These are phyloP conservation scores for Penicillium sp. DNA, from an alignment of 2,329 filamentous ascomycete species.

Conservation along the genomic window DNA sequence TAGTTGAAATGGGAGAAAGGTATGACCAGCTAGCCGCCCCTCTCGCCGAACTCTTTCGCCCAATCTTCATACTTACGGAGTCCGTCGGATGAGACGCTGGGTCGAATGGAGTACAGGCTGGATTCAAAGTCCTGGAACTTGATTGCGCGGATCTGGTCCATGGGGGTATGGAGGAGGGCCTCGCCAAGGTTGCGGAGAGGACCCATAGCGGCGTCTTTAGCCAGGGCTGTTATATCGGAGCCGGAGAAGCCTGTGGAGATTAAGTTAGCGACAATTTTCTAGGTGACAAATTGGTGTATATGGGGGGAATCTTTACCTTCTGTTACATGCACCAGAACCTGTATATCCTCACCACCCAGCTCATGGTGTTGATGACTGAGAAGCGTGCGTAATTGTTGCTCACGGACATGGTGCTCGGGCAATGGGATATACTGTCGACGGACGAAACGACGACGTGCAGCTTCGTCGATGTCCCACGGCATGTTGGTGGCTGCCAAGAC, in stretches of 20 bases:
- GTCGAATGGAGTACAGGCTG: constrained; percentile 82
- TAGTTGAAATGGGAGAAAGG: neutral
- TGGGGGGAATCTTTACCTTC: constrained; percentile 64
- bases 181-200: constrained; percentile 89
- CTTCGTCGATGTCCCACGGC: constrained; percentile 97
- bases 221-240: constrained; percentile 93
- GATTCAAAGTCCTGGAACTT: constrained; percentile 79
- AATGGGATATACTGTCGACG: constrained; percentile 94
- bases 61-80: constrained; percentile 91
- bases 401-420: constrained; percentile 81
- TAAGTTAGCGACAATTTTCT: constrained; percentile 7
- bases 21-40: constrained; percentile 66
- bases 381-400: constrained; percentile 76
- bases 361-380: constrained; percentile 86
- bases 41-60: constrained; percentile 90
- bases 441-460: constrained; percentile 86
- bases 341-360: constrained; percentile 72
- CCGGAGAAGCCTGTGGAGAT: constrained; percentile 82
- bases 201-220: constrained; percentile 98
- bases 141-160: constrained; percentile 92
- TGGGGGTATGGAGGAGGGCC: constrained; percentile 84
- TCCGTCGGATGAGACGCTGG: constrained; percentile 84
- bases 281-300: neutral
- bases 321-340: constrained; percentile 75
- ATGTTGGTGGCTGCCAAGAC: constrained; percentile 95